phyloP scores from a whole-genome alignment of 148 eudicot species.

The Rhododendron vialii region DNA sequence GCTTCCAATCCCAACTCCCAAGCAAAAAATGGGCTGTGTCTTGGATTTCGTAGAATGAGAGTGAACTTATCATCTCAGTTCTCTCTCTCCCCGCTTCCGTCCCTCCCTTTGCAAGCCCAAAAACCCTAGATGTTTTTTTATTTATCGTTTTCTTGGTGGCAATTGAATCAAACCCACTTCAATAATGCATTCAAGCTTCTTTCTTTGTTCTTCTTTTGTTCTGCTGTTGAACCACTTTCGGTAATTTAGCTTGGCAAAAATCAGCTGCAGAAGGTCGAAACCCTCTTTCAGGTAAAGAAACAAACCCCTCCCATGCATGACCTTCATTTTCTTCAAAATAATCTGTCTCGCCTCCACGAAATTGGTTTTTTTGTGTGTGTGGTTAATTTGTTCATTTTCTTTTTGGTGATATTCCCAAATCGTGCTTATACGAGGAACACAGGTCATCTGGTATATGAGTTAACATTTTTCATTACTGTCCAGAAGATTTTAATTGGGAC shows the following conservation, averaged over 20 bases:
- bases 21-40: not conserved
- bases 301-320: not conserved
- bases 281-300: slow-evolving; percentile 2
- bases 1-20: not conserved
- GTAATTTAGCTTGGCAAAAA: not conserved
- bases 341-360: not conserved
- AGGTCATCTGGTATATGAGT: not conserved
- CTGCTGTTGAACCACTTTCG: not conserved
- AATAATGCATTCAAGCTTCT: not conserved
- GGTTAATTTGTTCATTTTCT: not conserved
- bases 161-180: not conserved
- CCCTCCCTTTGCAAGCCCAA: not conserved
- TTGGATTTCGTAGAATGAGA: not conserved
- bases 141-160: not conserved
- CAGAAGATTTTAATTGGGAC: not conserved
- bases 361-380: not conserved
- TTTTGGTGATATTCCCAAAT: not conserved
- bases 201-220: not conserved
- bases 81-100: no score
- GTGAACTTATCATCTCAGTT: not conserved
- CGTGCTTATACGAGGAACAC: not conserved
- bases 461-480: not conserved
- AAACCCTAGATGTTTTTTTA: not conserved
- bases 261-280: not conserved
- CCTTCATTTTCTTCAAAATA: not conserved